Base-by-base conservation (phyloP, 2,329 filamentous ascomycete genomes). In the Elsinoe ampelina region DNA sequence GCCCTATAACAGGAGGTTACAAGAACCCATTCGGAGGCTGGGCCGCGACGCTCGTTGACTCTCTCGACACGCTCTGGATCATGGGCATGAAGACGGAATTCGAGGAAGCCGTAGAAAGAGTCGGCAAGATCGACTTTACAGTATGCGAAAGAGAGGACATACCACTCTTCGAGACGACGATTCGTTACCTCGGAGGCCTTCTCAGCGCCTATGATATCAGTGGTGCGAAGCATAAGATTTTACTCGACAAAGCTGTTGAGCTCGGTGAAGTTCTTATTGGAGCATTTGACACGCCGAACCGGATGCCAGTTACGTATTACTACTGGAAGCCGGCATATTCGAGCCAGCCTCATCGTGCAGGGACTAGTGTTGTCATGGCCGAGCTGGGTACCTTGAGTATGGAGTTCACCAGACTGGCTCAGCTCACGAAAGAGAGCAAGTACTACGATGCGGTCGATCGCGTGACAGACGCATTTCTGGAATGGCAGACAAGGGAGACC, bases 391-490 rank as follows among this genome's bases (percentile, higher is more conserved):
- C 87, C 10, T 74, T 96, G 60, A 85, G 85, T 7, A 78, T 96
- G 76, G 91, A 96, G 68, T 95, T 96, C 69, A 95, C 89, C 1
- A 82, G 89, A 13, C 77, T 96, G 43, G 87, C 90, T 7, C 91
- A 96, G 70, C 75, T 96, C 61, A 95, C 91, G 0, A 82, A 83
- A 58, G 77, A 92, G 59, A 72, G 85, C 63, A 90, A 85, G 68
- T 96, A 95, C 72, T 96, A 95, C 67, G 91, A 95, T 72, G 90
- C 89, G 13, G 78, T 95, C 59, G 87, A 89, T 50, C 84, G 90
- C 59, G 87, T 96, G 64, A 95, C 89, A 15, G 77, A 95, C 66
- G 85, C 84, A 6, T 77, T 96, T 22, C 81, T 90, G 60, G 80
- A 85, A 54, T 82, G 85, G 72, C 89, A 95, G 72, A 58, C 57